Evolutionary conservation across 371 early-diverging fungal genomes (phyloP).

Genomic region (Entomophthora muscae): DNA sequence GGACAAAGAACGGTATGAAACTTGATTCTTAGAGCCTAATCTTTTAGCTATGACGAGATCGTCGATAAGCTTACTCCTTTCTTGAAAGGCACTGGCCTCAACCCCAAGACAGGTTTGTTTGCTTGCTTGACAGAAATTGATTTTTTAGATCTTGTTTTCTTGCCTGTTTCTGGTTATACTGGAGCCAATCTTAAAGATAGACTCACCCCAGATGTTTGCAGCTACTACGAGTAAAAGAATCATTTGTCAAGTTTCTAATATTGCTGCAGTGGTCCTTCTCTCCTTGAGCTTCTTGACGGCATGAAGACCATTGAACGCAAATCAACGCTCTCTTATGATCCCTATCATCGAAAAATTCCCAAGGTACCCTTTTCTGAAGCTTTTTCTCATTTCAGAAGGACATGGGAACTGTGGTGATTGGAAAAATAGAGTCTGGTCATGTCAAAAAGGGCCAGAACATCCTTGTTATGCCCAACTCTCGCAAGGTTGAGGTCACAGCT

Average conservation of each 20-base stretch:
- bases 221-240: slow-evolving; percentile 40
- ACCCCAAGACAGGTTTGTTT: slow-evolving; percentile 47
- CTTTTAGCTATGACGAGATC: slow-evolving; percentile 74
- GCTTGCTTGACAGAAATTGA: neutral
- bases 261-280: slow-evolving; percentile 58
- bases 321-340: slow-evolving; percentile 76
- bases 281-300: slow-evolving; percentile 70
- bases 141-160: slow-evolving; percentile 48
- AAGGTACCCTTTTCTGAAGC: slow-evolving; percentile 24
- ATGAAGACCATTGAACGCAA: slow-evolving; percentile 65
- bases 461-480: slow-evolving; percentile 85
- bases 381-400: slow-evolving; percentile 29
- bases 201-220: slow-evolving; percentile 31
- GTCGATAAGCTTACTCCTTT: slow-evolving; percentile 68
- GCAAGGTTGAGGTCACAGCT: slow-evolving; percentile 51
- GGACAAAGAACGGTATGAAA: slow-evolving; percentile 55
- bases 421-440: slow-evolving; percentile 89
- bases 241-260: neutral
- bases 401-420: slow-evolving; percentile 88
- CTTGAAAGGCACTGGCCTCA: slow-evolving; percentile 81
- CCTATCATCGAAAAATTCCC: slow-evolving; percentile 87
- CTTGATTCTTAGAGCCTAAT: neutral
- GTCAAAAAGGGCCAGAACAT: slow-evolving; percentile 68
- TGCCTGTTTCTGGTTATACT: slow-evolving; percentile 91
- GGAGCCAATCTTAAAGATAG: slow-evolving; percentile 91